phyloP scores from a whole-genome alignment of 106 monocot genomes.

The Phalaenopsis equestris region DNA sequence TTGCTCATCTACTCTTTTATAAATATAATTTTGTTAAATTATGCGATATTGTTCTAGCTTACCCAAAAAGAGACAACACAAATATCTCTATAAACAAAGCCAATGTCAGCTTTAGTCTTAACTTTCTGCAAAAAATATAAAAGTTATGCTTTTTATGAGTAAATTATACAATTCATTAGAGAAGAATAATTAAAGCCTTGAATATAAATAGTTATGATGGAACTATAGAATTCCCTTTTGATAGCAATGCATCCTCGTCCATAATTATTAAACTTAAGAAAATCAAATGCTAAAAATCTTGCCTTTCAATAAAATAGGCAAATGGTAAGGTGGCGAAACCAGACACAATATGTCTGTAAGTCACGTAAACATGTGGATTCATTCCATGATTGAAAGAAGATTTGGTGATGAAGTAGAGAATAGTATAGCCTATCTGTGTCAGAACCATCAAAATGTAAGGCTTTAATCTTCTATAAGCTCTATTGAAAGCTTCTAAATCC shows the following conservation, averaged over 20 bases:
- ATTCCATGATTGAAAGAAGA: slow-evolving; percentile 76
- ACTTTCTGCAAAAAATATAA: slow-evolving; percentile 35
- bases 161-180: neutral
- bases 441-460: slow-evolving; percentile 70
- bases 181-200: neutral
- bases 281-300: no score
- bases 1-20: neutral
- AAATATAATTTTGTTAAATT: neutral
- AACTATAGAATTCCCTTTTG: no score
- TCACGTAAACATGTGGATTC: slow-evolving; percentile 68
- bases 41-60: slow-evolving; percentile 12
- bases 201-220: neutral
- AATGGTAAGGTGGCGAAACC: slow-evolving; percentile 51
- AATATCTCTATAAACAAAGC: slow-evolving; percentile 66
- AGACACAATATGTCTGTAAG: slow-evolving; percentile 61
- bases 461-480: slow-evolving; percentile 43
- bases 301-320: slow-evolving; percentile 87
- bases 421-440: slow-evolving; percentile 68
- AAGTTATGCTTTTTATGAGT: neutral
- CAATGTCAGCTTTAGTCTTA: slow-evolving; percentile 76
- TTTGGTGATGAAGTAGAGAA: slow-evolving; percentile 85
- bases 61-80: slow-evolving; percentile 79
- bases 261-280: no score
- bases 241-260: no score
- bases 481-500: neutral